phyloP scores from a whole-genome alignment of 306 rosid genomes.

The Phaseolus lunatus region DNA sequence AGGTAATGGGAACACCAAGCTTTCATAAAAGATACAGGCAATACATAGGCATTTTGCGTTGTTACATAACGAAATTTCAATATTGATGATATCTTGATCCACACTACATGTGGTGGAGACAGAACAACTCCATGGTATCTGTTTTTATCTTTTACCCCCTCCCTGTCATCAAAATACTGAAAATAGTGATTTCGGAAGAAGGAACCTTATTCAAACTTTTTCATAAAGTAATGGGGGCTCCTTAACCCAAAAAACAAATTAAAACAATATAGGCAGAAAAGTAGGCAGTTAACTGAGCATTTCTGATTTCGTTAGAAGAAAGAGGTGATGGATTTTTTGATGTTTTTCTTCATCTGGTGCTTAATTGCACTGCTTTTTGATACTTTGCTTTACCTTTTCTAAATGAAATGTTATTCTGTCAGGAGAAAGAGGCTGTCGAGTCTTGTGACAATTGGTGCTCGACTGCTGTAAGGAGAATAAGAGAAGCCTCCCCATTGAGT shows the following conservation, averaged over 20 bases:
- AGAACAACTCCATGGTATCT: background rate
- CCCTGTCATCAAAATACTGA: background rate
- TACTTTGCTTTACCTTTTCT: conserved; percentile 30
- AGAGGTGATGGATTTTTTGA: background rate
- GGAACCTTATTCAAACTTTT: background rate
- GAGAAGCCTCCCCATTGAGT: conserved; percentile 91
- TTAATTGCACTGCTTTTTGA: conserved; percentile 23
- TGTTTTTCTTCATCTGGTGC: conserved; percentile 34
- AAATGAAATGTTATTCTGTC: conserved; percentile 46
- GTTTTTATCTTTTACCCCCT: background rate
- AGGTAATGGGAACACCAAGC: background rate
- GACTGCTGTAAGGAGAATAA: conserved; percentile 62
- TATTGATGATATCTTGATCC: conserved; percentile 1
- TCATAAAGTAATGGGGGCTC: background rate
- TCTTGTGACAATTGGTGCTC: conserved; percentile 72
- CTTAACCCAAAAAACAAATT: background rate
- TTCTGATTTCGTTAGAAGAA: conserved; percentile 30
- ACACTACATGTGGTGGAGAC: background rate
- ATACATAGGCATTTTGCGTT: background rate
- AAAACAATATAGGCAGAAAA: background rate
- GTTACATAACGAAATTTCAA: conserved; percentile 6
- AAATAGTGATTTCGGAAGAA: conserved; percentile 6
- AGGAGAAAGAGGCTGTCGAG: conserved; percentile 83
- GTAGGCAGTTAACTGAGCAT: conserved; percentile 24
- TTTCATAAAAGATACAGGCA: background rate